phyloP scores from a whole-genome alignment of 2,329 filamentous ascomycete genomes.

The Incumbomyces delicatus region DNA sequence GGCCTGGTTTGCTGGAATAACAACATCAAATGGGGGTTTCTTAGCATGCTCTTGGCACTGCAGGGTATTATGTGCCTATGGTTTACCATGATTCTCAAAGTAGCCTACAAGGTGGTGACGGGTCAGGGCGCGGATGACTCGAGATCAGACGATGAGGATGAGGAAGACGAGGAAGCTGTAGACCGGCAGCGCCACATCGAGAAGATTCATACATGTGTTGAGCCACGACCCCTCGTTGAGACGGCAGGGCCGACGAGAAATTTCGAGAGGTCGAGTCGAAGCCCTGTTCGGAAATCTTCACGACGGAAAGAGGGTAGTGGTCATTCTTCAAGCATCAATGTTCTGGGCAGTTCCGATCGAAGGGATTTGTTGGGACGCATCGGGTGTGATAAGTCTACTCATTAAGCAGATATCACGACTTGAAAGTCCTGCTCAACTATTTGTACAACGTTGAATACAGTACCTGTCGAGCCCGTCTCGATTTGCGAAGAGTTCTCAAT shows the following conservation, averaged over 20 bases:
- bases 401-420: not conserved
- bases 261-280: slow-evolving; percentile 11
- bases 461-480: too few species aligned
- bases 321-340: slow-evolving; percentile 19
- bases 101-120: slow-evolving; percentile 68
- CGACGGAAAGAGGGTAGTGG: slow-evolving; percentile 16
- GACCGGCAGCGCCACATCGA: not conserved
- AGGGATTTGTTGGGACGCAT: slow-evolving; percentile 26
- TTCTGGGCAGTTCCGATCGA: slow-evolving; percentile 17
- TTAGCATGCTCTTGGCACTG: slow-evolving; percentile 64
- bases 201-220: slow-evolving; percentile 1
- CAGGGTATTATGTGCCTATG: slow-evolving; percentile 74
- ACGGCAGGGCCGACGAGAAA: slow-evolving; percentile 17
- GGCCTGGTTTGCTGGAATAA: slow-evolving; percentile 73
- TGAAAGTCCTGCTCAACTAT: too few species aligned
- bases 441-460: too few species aligned
- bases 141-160: slow-evolving; percentile 76
- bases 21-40: slow-evolving; percentile 64
- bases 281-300: slow-evolving; percentile 6
- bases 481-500: too few species aligned
- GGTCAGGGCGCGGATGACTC: slow-evolving; percentile 74
- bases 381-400: slow-evolving; percentile 24
- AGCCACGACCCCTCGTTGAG: slow-evolving; percentile 14
- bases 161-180: slow-evolving; percentile 47
- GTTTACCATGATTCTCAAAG: slow-evolving; percentile 79